Percentiles rank a stretch among this genome's conserved stretches.
phyloP scores from a whole-genome alignment of 805 yeast species.

The Hanseniaspora opuntiae region DNA sequence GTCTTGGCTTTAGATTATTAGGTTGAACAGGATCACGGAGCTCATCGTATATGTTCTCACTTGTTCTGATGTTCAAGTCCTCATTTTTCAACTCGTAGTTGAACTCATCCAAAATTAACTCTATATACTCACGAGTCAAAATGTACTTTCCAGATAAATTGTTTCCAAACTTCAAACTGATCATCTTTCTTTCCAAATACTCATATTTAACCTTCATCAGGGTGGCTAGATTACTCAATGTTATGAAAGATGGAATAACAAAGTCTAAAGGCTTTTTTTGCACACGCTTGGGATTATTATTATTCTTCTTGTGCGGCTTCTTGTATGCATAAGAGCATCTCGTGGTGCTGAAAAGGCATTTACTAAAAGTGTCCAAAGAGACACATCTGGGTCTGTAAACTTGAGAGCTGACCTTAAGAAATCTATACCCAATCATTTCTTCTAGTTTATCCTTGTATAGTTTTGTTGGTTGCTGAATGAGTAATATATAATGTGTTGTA shows the following conservation, averaged over 20 bases:
- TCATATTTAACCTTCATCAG: conserved; percentile 53
- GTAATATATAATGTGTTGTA: too few species aligned
- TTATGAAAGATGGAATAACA: conserved; percentile 57
- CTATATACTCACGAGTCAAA: conserved; percentile 73
- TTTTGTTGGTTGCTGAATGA: too few species aligned
- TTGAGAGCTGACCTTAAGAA: background rate
- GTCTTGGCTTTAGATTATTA: conserved; percentile 44
- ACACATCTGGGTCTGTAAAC: background rate
- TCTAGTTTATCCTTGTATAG: background rate
- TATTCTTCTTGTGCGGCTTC: conserved; percentile 9
- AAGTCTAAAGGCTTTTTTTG: conserved; percentile 18
- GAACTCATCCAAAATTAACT: conserved; percentile 76
- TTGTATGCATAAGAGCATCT: background rate
- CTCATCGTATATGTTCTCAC: conserved; percentile 42
- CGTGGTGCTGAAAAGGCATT: background rate
- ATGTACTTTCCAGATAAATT: conserved; percentile 57
- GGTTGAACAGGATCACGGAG: conserved; percentile 43
- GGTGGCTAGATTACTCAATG: conserved; percentile 67
- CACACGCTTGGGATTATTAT: conserved; percentile 12
- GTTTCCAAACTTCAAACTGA: conserved; percentile 54
- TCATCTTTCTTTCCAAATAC: conserved; percentile 43
- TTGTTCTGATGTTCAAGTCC: conserved; percentile 18
- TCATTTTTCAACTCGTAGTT: conserved; percentile 44
- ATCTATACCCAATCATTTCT: background rate
- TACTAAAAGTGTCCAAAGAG: background rate